Conservation (phyloP, 2,329 filamentous ascomycete genomes). For the Phoma sp. region DNA sequence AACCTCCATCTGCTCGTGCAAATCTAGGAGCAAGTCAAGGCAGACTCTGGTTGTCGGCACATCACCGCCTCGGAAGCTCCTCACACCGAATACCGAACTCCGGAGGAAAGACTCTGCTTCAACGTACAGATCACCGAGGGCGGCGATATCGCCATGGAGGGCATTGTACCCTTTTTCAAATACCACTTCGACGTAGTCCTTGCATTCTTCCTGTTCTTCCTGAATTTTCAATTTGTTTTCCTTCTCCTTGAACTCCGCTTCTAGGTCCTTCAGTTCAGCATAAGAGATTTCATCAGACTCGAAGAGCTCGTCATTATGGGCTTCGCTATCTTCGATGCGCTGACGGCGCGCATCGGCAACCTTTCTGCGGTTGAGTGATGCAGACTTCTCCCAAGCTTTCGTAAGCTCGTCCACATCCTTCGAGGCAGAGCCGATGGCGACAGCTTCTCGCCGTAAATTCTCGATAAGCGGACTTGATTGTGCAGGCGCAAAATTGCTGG, state of each 20-base stretch:
- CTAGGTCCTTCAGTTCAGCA: slow-evolving; percentile 61
- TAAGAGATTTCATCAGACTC: slow-evolving; percentile 64
- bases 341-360: slow-evolving; percentile 56
- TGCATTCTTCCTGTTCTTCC: slow-evolving; percentile 60
- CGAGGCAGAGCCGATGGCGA: slow-evolving; percentile 25
- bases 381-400: slow-evolving; percentile 54
- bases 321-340: slow-evolving; percentile 60
- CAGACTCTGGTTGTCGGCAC: slow-evolving; percentile 27
- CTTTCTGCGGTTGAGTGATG: slow-evolving; percentile 51
- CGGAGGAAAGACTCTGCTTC: slow-evolving; percentile 36
- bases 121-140: slow-evolving; percentile 55
- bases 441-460: slow-evolving; percentile 25
- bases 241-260: slow-evolving; percentile 61
- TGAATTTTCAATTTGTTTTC: slow-evolving; percentile 59
- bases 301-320: slow-evolving; percentile 60
- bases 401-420: slow-evolving; percentile 31
- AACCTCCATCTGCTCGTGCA: slow-evolving; percentile 57
- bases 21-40: slow-evolving; percentile 46
- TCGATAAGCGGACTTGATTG: slow-evolving; percentile 27
- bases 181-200: slow-evolving; percentile 57
- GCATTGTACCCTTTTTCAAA: slow-evolving; percentile 58
- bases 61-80: slow-evolving; percentile 24
- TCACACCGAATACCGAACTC: slow-evolving; percentile 31
- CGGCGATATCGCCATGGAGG: slow-evolving; percentile 57
- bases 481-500: slow-evolving; percentile 17